A percentile compares a stretch with the other conserved stretches of the same genome.
These are phyloP conservation scores for Nemophila menziesii DNA, from an alignment of 257 asterid species.

Conservation along the genomic window DNA sequence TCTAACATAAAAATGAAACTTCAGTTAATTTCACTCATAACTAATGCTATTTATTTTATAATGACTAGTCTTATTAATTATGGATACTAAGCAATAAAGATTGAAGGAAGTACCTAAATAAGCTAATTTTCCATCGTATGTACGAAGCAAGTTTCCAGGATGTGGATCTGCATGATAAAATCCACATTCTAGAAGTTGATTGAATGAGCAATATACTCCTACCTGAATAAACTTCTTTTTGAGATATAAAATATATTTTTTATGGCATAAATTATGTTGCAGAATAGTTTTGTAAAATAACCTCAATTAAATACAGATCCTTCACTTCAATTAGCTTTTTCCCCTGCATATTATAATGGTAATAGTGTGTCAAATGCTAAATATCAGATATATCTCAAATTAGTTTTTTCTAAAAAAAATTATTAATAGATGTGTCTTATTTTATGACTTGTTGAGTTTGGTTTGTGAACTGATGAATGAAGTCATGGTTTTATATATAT, in stretches of 20 bases:
- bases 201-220: slow-evolving; percentile 96
- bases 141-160: slow-evolving; percentile 93
- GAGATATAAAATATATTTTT: no score
- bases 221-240: slow-evolving; percentile 36
- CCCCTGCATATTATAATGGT: slow-evolving; percentile 46
- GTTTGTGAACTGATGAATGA: no score
- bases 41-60: background rate
- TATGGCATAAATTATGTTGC: background rate
- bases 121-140: slow-evolving; percentile 87
- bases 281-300: slow-evolving; percentile 22
- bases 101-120: slow-evolving; percentile 59
- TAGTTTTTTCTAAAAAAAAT: no score
- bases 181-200: slow-evolving; percentile 91
- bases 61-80: background rate
- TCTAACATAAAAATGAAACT: slow-evolving; percentile 30
- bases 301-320: slow-evolving; percentile 94
- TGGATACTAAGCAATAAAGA: slow-evolving; percentile 3
- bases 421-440: no score
- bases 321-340: slow-evolving; percentile 76
- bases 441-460: no score
- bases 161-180: slow-evolving; percentile 99
- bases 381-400: no score
- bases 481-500: no score
- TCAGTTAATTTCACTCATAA: background rate
- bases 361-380: slow-evolving; percentile 1